These are phyloP conservation scores for Mesembryanthemum crystallinum DNA, from an alignment of 148 eudicot genomes.

Conservation along the genomic window DNA sequence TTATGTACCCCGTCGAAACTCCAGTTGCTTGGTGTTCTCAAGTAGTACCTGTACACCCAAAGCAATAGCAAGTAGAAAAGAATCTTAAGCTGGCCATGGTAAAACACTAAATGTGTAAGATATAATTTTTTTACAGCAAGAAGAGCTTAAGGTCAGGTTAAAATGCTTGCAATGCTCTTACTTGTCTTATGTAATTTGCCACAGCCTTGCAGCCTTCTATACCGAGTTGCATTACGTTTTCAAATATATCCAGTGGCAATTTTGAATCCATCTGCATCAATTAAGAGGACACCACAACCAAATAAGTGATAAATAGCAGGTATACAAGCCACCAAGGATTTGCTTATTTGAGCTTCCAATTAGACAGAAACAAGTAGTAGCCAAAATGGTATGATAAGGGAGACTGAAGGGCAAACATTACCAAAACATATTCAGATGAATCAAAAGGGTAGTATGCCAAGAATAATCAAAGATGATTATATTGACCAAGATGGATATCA, in stretches of 20 bases:
- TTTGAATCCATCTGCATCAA: constrained; percentile 83
- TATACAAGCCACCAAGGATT: neutral
- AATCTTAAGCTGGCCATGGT: neutral
- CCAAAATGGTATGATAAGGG: neutral
- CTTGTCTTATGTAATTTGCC: constrained; percentile 83
- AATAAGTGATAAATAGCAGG: neutral
- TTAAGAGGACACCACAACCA: neutral
- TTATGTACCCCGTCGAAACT: constrained; percentile 57
- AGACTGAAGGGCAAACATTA: neutral
- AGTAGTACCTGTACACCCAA: constrained; percentile 48
- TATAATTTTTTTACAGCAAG: neutral
- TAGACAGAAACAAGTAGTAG: neutral
- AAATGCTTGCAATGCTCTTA: constrained; percentile 32
- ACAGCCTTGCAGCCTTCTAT: constrained; percentile 95
- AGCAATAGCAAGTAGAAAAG: neutral
- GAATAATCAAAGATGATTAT: too few species aligned
- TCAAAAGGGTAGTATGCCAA: constrained; percentile 6
- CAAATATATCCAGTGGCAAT: constrained; percentile 71
- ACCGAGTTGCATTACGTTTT: constrained; percentile 90
- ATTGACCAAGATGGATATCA: neutral
- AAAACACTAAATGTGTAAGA: neutral
- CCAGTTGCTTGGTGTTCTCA: constrained; percentile 68
- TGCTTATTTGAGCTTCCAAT: neutral
- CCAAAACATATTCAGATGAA: neutral
- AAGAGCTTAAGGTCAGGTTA: neutral